Percentiles rank a stretch among this genome's conserved stretches.
Evolutionary conservation across 2,329 filamentous ascomycete species (phyloP).

Genomic region (Daldinia sp.): DNA sequence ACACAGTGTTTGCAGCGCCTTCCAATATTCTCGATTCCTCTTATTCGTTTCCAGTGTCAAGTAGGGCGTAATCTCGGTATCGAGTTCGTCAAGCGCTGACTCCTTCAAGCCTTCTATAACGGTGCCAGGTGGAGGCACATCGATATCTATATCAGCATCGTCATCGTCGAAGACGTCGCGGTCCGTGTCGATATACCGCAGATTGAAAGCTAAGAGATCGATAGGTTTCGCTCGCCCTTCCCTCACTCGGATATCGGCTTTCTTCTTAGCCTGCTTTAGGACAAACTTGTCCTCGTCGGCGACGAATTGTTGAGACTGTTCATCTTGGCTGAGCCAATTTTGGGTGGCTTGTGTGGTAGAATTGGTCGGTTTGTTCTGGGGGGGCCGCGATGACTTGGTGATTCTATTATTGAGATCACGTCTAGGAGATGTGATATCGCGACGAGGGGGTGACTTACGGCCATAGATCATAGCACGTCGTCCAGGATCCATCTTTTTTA

Average conservation of each 20-base stretch:
- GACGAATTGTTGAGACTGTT: slow-evolving; percentile 85
- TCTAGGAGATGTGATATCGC: slow-evolving; percentile 68
- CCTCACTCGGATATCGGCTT: slow-evolving; percentile 92
- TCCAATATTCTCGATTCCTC: slow-evolving; percentile 90
- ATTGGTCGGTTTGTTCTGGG: slow-evolving; percentile 48
- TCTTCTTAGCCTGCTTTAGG: slow-evolving; percentile 96
- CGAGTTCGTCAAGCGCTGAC: slow-evolving; percentile 77
- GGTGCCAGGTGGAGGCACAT: slow-evolving; percentile 82
- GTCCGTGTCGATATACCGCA: slow-evolving; percentile 88
- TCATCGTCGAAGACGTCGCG: slow-evolving; percentile 89
- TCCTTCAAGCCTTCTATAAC: slow-evolving; percentile 80
- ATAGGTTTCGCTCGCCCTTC: slow-evolving; percentile 92
- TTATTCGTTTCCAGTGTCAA: slow-evolving; percentile 81
- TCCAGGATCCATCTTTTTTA: slow-evolving; percentile 64
- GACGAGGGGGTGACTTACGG: slow-evolving; percentile 57
- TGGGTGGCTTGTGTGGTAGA: slow-evolving; percentile 45
- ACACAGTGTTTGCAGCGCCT: slow-evolving; percentile 87
- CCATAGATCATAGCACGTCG: slow-evolving; percentile 67
- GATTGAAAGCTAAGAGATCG: slow-evolving; percentile 91
- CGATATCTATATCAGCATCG: slow-evolving; percentile 77
- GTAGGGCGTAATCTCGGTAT: slow-evolving; percentile 85
- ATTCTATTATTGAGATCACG: slow-evolving; percentile 68
- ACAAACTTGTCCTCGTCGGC: slow-evolving; percentile 97
- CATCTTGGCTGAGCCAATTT: slow-evolving; percentile 75
- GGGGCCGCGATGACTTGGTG: slow-evolving; percentile 61